Base-by-base conservation (phyloP, 1,284 basidiomycete species). In the Ceratobasidium sp. region DNA sequence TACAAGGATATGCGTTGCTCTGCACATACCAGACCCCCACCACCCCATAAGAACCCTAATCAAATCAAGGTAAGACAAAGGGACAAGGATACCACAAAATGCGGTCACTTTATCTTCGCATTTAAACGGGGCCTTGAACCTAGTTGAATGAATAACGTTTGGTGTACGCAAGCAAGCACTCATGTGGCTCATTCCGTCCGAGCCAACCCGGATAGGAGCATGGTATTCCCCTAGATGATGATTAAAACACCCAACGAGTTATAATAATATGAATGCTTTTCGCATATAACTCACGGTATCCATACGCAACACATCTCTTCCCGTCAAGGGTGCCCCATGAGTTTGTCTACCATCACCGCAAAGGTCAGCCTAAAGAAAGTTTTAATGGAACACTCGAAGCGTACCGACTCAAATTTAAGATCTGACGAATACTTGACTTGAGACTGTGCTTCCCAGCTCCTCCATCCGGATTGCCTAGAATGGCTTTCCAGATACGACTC, bases 21-120 rank as follows among this genome's bases (percentile, higher is more conserved):
- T 43, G 66, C 1, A 69, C 66, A 23, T 69, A 69, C 66, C 66
- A 69, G 2, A 44, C 58, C 28, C 52, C 66, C 2, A 69, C 43
- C 13, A 69, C 66, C 8, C 66, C 66, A n/a, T n/a, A n/a, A n/a
- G n/a, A n/a, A n/a, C n/a, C n/a, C n/a, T n/a, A n/a, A n/a, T n/a
- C n/a, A n/a, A n/a, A n/a, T n/a, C n/a, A n/a, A n/a, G n/a, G n/a
- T n/a, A n/a, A n/a, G n/a, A n/a, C n/a, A n/a, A n/a, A n/a, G n/a
- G 11, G 13, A 58, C 66, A n/a, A n/a, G n/a, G n/a, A n/a, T n/a
- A n/a, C n/a, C n/a, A n/a, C n/a, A n/a, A n/a, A n/a, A n/a, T n/a
- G n/a, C n/a, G n/a, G n/a, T 35, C 21, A 58, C 66, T 23, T 69
- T 28, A 26, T 69, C 54, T 47, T 41, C 23, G 28, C 66, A 69